phyloP scores from a whole-genome alignment of 1,284 basidiomycete genomes.

The Apiotrichum porosum region DNA sequence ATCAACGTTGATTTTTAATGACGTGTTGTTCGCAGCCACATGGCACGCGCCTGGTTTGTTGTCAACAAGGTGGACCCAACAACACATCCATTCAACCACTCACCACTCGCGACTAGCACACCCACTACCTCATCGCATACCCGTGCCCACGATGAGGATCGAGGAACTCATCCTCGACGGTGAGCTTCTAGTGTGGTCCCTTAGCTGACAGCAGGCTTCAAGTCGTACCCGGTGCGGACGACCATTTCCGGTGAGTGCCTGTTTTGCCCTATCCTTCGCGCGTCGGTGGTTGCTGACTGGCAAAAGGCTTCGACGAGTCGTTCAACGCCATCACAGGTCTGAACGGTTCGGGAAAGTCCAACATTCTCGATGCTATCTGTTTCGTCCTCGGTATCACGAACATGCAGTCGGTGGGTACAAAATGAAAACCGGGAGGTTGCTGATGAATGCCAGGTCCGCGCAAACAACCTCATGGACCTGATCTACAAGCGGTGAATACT shows the following conservation, averaged over 20 bases:
- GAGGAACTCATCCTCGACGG: slow-evolving; percentile 77
- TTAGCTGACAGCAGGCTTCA: slow-evolving; percentile 63
- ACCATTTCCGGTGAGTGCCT: slow-evolving; percentile 61
- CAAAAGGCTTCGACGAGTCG: slow-evolving; percentile 79
- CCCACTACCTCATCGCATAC: too few species aligned
- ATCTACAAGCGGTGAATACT: slow-evolving; percentile 57
- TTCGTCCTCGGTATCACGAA: slow-evolving; percentile 97
- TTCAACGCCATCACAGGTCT: slow-evolving; percentile 98
- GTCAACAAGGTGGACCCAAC: too few species aligned
- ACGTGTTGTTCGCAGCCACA: too few species aligned
- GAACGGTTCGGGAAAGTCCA: slow-evolving; percentile 87
- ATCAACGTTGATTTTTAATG: too few species aligned
- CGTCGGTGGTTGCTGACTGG: slow-evolving; percentile 9
- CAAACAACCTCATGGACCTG: slow-evolving; percentile 91
- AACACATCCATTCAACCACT: too few species aligned
- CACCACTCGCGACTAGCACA: too few species aligned
- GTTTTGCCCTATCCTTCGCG: too few species aligned
- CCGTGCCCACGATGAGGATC: slow-evolving; percentile 63
- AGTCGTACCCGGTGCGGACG: slow-evolving; percentile 93
- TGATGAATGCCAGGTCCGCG: slow-evolving; percentile 76
- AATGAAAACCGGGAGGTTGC: not conserved
- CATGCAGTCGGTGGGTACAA: slow-evolving; percentile 66
- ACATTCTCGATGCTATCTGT: slow-evolving; percentile 95
- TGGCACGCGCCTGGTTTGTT: too few species aligned
- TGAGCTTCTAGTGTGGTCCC: slow-evolving; percentile 19